phyloP scores from a whole-genome alignment of 1,284 basidiomycete genomes.

The Ganoderma lucidum region DNA sequence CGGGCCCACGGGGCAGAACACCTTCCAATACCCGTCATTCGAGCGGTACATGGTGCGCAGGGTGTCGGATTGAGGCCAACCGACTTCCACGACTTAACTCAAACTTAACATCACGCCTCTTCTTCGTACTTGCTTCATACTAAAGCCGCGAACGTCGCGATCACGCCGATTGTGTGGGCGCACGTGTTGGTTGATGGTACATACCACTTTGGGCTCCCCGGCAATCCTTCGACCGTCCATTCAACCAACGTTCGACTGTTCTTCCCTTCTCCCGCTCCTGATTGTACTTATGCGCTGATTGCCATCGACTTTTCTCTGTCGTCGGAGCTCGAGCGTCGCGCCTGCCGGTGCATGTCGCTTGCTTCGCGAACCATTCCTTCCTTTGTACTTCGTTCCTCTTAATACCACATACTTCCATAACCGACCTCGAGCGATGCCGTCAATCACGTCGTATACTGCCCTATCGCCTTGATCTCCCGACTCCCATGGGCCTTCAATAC shows the following conservation, averaged over 20 bases:
- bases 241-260: not conserved
- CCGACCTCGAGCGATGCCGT: not conserved
- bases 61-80: slow-evolving; percentile 30
- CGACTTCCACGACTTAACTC: not conserved
- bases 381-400: not conserved
- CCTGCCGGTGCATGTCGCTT: not conserved
- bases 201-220: not conserved
- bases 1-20: slow-evolving; percentile 53
- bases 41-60: slow-evolving; percentile 63
- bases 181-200: not conserved
- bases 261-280: not conserved
- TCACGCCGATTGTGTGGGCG: not conserved
- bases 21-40: slow-evolving; percentile 65
- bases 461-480: not conserved
- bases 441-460: not conserved
- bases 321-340: not conserved
- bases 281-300: not conserved
- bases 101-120: not conserved
- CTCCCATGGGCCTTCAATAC: not conserved
- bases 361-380: not conserved
- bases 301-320: not conserved
- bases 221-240: not conserved
- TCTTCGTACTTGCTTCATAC: not conserved
- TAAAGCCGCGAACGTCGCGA: not conserved
- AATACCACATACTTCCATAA: too few species aligned